These are phyloP conservation scores for Barbarea vulgaris DNA, from an alignment of 345 rosid species.

Conservation along the genomic window DNA sequence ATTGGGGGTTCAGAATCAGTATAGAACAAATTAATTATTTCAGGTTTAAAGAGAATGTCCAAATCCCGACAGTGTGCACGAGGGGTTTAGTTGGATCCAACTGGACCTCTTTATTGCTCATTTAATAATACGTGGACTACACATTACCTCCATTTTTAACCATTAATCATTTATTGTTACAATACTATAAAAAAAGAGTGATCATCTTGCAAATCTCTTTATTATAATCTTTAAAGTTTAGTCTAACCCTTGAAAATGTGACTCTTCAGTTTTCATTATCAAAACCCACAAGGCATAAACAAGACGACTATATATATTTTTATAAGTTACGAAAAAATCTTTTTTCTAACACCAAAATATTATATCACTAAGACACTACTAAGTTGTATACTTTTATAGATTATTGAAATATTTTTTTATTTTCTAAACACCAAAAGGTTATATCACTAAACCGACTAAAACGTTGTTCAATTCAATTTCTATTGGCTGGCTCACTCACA, in stretches of 20 bases:
- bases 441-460: constrained; percentile 32
- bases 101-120: constrained; percentile 43
- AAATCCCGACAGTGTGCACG: constrained; percentile 44
- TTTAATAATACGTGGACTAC: constrained; percentile 36
- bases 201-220: background rate
- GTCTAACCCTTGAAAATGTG: constrained; percentile 17
- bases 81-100: constrained; percentile 44
- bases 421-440: background rate
- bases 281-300: constrained; percentile 8
- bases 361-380: background rate
- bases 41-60: constrained; percentile 37
- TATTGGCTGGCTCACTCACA: constrained; percentile 19
- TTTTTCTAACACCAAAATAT: background rate
- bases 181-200: background rate
- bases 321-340: background rate
- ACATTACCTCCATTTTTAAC: constrained; percentile 18
- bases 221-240: background rate
- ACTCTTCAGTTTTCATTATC: constrained; percentile 28
- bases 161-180: background rate
- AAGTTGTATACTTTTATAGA: background rate
- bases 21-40: constrained; percentile 2
- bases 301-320: background rate
- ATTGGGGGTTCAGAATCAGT: constrained; percentile 27
- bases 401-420: background rate
- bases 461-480: background rate